Percentiles rank a stretch among this genome's conserved stretches.
phyloP scores from a whole-genome alignment of 371 early-diverging fungal genomes.

The Mortierella sp. region DNA sequence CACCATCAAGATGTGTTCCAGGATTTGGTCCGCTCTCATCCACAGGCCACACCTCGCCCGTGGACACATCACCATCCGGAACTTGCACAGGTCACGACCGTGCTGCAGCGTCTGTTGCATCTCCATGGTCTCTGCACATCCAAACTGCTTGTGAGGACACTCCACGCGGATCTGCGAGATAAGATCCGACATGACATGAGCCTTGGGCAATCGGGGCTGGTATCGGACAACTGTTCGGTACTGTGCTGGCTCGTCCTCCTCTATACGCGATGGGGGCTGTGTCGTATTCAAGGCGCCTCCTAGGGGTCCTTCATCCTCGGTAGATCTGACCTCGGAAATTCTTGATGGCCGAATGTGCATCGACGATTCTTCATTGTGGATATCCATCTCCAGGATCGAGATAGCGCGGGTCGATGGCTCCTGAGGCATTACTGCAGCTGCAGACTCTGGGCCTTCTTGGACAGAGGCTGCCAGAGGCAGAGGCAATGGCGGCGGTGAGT shows the following conservation, averaged over 20 bases:
- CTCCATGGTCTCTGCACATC: slow-evolving; percentile 46
- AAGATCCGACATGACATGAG: slow-evolving; percentile 55
- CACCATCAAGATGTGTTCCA: slow-evolving; percentile 49
- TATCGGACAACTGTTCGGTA: slow-evolving; percentile 49
- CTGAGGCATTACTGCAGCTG: neutral
- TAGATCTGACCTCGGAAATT: neutral
- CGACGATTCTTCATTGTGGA: neutral
- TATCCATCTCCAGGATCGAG: neutral
- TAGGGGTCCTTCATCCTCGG: neutral
- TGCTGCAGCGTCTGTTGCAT: slow-evolving; percentile 38
- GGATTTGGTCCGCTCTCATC: slow-evolving; percentile 52
- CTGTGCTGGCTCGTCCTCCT: slow-evolving; percentile 27
- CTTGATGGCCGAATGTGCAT: neutral
- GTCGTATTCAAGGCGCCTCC: neutral
- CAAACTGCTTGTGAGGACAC: slow-evolving; percentile 39
- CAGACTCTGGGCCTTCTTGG: slow-evolving; percentile 4
- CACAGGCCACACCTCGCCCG: slow-evolving; percentile 42
- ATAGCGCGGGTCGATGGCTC: neutral
- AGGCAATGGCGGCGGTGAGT: slow-evolving; percentile 39
- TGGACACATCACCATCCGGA: slow-evolving; percentile 45
- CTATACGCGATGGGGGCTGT: neutral
- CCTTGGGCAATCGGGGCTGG: slow-evolving; percentile 52
- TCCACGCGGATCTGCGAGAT: slow-evolving; percentile 53
- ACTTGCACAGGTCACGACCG: slow-evolving; percentile 41
- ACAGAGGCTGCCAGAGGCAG: slow-evolving; percentile 24